Conservation (phyloP, 805 yeast species). For the Zygotorulaspora danielsina region DNA sequence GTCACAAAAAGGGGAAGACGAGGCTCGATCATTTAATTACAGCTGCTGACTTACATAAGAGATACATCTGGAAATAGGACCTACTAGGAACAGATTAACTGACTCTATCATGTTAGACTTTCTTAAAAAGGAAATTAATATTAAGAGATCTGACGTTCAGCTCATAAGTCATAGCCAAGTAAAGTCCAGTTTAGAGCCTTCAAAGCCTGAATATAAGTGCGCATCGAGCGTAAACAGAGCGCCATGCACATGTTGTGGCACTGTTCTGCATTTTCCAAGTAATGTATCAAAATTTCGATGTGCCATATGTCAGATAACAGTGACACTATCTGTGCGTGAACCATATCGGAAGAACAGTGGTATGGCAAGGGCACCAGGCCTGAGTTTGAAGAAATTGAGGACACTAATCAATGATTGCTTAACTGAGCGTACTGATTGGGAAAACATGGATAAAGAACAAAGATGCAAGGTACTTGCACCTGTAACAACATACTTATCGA, state of each 20-base stretch:
- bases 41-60: no score
- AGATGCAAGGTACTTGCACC: slow-evolving; percentile 42
- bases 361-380: not conserved
- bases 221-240: not conserved
- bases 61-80: no score
- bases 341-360: not conserved
- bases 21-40: no score
- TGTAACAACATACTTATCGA: slow-evolving; percentile 44
- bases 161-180: slow-evolving; percentile 1
- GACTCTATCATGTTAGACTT: no score
- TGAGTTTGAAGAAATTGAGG: slow-evolving; percentile 9
- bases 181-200: not conserved
- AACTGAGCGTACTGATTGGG: slow-evolving; percentile 5
- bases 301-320: slow-evolving; percentile 55
- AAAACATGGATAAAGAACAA: slow-evolving; percentile 6
- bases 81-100: no score
- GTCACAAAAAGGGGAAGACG: no score
- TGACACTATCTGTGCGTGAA: slow-evolving; percentile 19
- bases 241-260: slow-evolving; percentile 47
- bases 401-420: slow-evolving; percentile 8
- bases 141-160: not conserved
- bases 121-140: not conserved
- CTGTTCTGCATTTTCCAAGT: slow-evolving; percentile 39
- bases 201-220: not conserved
- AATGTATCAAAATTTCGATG: slow-evolving; percentile 48